Evolutionary conservation across 202 grass and related monocot genomes (phyloP).

Genomic region (Musa balbisiana): DNA sequence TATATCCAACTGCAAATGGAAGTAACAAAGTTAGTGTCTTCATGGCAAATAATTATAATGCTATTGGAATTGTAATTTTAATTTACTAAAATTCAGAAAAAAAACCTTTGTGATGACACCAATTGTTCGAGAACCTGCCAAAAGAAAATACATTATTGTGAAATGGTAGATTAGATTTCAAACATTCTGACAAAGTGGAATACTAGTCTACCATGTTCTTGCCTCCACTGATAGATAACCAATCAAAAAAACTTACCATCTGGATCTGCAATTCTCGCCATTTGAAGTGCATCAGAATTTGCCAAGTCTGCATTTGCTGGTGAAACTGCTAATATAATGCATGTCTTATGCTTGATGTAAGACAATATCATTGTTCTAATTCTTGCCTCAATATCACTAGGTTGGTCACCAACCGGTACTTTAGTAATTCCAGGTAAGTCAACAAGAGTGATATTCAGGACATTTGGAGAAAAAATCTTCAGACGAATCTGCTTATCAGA

Average conservation of each 20-base stretch:
- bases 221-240: neutral
- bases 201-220: neutral
- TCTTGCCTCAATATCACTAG: slow-evolving; percentile 79
- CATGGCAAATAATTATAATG: slow-evolving; percentile 7
- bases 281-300: slow-evolving; percentile 88
- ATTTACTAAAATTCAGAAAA: neutral
- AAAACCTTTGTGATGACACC: slow-evolving; percentile 98
- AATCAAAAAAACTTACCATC: slow-evolving; percentile 43
- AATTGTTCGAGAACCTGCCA: slow-evolving; percentile 82
- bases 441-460: slow-evolving; percentile 88
- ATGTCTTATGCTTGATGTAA: slow-evolving; percentile 85
- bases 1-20: slow-evolving; percentile 71
- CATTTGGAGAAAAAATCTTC: slow-evolving; percentile 83
- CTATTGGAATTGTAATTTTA: slow-evolving; percentile 3
- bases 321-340: slow-evolving; percentile 90
- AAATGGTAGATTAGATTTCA: neutral
- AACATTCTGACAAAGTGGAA: neutral
- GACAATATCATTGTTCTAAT: slow-evolving; percentile 83
- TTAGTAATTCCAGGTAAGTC: slow-evolving; percentile 90
- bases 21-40: neutral
- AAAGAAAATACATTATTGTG: slow-evolving; percentile 23
- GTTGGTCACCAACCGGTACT: slow-evolving; percentile 91
- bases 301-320: slow-evolving; percentile 93
- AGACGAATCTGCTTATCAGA: slow-evolving; percentile 89
- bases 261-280: slow-evolving; percentile 87